Conservation (phyloP, 1,139 yeast genomes). For the Debaryomycetaceae sp. region DNA sequence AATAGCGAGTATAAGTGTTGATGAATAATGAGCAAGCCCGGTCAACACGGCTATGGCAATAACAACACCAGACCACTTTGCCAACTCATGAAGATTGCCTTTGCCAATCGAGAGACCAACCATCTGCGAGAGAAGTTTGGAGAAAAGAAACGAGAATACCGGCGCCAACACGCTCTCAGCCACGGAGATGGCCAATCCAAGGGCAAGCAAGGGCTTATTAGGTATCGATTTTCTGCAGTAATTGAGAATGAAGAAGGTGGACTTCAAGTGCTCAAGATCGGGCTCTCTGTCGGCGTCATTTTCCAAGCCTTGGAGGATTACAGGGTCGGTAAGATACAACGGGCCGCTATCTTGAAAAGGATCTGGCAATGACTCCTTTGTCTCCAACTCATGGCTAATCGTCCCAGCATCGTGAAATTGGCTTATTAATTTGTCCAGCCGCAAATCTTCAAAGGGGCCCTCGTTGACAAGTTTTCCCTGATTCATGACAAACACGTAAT, state of each 20-base stretch:
- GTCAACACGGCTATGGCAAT: conserved; percentile 57
- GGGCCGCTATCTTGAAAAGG: too few species aligned
- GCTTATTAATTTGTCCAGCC: too few species aligned
- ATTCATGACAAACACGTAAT: conserved; percentile 54
- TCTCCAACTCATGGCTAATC: background rate
- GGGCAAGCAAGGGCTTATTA: conserved; percentile 29
- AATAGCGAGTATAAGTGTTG: conserved; percentile 47
- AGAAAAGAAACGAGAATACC: conserved; percentile 69
- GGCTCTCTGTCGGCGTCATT: conserved; percentile 9
- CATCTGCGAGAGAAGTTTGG: conserved; percentile 60
- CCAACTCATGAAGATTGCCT: conserved; percentile 22
- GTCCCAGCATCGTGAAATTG: too few species aligned
- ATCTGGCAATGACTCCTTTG: conserved; percentile 8
- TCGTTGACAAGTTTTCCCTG: conserved; percentile 48
- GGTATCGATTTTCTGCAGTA: conserved; percentile 30
- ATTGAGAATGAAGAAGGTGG: conserved; percentile 30
- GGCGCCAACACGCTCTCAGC: conserved; percentile 68
- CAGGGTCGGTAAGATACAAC: conserved; percentile 24
- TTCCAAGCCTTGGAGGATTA: conserved; percentile 21
- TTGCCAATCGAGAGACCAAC: conserved; percentile 37
- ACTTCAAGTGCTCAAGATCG: conserved; percentile 15
- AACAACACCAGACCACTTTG: conserved; percentile 67
- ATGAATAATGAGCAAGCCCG: conserved; percentile 52
- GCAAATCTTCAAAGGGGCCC: conserved; percentile 1
- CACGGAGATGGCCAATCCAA: conserved; percentile 54